Percentiles rank a stretch among this genome's conserved stretches.
Evolutionary conservation across 306 rosid genomes (phyloP).

Genomic region (Styphnolobium japonicum): DNA sequence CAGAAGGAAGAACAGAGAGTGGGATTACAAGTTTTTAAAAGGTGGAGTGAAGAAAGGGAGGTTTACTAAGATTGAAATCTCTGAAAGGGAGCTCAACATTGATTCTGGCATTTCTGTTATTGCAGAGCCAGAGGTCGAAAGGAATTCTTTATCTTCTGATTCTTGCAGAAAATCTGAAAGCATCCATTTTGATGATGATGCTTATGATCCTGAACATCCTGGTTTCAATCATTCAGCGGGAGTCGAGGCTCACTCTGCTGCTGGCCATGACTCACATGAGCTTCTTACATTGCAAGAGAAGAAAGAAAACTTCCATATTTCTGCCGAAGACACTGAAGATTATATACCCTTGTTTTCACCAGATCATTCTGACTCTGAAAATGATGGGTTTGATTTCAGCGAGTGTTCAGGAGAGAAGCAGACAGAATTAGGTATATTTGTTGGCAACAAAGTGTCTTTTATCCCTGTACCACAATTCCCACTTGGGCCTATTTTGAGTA

Average conservation of each 20-base stretch:
- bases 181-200: constrained; percentile 13
- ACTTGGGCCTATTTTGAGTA: not conserved
- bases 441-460: not conserved
- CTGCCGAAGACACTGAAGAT: constrained; percentile 18
- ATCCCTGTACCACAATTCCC: constrained; percentile 27
- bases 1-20: not conserved
- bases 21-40: not conserved
- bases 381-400: not conserved
- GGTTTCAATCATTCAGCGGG: constrained; percentile 19
- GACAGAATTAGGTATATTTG: not conserved
- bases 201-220: constrained; percentile 33
- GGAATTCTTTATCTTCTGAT: constrained; percentile 4
- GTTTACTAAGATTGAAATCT: not conserved
- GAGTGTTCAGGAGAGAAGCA: constrained; percentile 5
- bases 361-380: constrained; percentile 30
- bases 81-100: not conserved
- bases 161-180: not conserved
- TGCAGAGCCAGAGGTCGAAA: constrained; percentile 13
- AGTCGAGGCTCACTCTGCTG: not conserved
- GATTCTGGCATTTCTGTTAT: not conserved
- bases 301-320: not conserved
- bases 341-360: constrained; percentile 42
- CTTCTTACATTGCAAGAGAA: constrained; percentile 17
- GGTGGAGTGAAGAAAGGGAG: constrained; percentile 9
- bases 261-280: constrained; percentile 11